Conservation (phyloP, 179 eudicot genomes). For the Beta corolliflora region DNA sequence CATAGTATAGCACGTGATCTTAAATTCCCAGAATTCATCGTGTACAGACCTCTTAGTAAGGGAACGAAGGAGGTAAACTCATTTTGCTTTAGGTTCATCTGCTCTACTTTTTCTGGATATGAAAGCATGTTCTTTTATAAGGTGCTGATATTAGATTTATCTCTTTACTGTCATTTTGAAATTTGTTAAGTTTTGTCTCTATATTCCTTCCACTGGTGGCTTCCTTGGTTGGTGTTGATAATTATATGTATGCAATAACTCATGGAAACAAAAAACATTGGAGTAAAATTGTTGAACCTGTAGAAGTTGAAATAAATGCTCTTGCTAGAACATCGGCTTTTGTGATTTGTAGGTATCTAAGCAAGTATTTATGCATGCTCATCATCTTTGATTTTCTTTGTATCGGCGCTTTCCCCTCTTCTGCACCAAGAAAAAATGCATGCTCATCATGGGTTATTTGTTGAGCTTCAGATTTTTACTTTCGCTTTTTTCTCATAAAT, state of each 20-base stretch:
- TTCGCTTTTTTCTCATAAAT: not conserved
- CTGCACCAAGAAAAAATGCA: too few species aligned
- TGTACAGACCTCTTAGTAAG: constrained; percentile 73
- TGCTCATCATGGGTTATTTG: not conserved
- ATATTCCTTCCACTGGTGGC: not conserved
- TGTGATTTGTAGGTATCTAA: too few species aligned
- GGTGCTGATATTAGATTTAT: not conserved
- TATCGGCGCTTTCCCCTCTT: too few species aligned
- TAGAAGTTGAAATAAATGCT: not conserved
- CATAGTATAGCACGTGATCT: constrained; percentile 77
- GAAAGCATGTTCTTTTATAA: not conserved
- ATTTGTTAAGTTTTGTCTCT: not conserved
- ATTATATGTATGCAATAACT: not conserved
- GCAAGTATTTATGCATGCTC: too few species aligned
- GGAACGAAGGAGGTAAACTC: constrained; percentile 59
- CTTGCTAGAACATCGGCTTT: not conserved
- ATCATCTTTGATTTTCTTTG: too few species aligned
- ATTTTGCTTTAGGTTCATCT: constrained; percentile 27
- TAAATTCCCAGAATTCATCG: constrained; percentile 70
- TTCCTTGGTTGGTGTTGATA: not conserved
- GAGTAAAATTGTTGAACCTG: not conserved
- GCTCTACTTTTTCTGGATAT: not conserved
- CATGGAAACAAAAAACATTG: not conserved
- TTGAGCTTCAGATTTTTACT: not conserved
- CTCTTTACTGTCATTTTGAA: not conserved